A percentile compares a stretch with the other conserved stretches of the same genome.
phyloP scores from a whole-genome alignment of 176 grass and related monocot species.

The Pharus latifolius region DNA sequence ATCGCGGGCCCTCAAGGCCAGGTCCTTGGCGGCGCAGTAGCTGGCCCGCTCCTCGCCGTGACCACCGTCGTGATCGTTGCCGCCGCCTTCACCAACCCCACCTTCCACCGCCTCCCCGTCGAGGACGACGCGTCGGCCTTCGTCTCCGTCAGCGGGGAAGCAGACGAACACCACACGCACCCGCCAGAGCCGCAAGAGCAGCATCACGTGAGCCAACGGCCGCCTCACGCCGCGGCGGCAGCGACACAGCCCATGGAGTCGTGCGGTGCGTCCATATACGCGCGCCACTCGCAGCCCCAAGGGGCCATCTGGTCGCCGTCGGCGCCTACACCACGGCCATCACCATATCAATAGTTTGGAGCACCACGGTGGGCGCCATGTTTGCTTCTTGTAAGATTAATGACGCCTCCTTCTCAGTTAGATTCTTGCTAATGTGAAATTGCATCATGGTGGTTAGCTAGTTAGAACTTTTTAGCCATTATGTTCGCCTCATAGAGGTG shows the following conservation, averaged over 20 bases:
- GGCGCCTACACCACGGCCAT: background rate
- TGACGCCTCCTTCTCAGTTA: background rate
- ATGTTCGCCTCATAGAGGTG: background rate
- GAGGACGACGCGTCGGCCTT: conserved; percentile 39
- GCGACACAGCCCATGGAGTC: background rate
- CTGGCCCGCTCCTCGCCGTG: conserved; percentile 53
- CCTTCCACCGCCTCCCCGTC: conserved; percentile 35
- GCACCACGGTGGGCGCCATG: no score
- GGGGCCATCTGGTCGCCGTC: background rate
- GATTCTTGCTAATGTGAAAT: background rate
- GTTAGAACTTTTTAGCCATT: background rate
- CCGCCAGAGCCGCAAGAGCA: conserved; percentile 3
- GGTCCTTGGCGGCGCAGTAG: conserved; percentile 60
- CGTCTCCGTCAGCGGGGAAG: conserved; percentile 22
- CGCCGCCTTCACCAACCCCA: conserved; percentile 25
- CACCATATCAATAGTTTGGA: conserved; percentile 4
- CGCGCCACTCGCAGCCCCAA: conserved; percentile 13
- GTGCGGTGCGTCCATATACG: background rate
- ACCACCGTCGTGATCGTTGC: conserved; percentile 42
- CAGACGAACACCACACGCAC: conserved; percentile 10
- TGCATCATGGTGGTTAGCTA: background rate
- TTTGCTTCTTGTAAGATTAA: background rate
- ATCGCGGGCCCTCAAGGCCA: conserved; percentile 63
- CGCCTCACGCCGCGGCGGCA: background rate
- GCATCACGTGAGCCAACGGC: background rate